Conservation (phyloP, 352 stramenopile species). For the Globisporangium canariense region DNA sequence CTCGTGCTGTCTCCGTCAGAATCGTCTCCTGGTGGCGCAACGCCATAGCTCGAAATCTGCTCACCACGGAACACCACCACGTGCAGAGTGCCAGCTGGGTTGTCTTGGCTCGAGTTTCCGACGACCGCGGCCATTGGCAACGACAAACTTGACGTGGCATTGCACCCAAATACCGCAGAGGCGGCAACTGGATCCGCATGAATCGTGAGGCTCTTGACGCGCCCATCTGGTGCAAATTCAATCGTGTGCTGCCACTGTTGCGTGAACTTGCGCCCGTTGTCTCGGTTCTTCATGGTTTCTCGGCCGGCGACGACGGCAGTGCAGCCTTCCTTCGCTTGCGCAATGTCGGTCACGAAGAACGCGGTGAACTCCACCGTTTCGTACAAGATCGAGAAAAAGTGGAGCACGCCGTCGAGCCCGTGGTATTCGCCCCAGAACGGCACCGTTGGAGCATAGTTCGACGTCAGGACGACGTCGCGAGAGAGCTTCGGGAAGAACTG, state of each 20-base stretch:
- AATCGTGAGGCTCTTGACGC: slow-evolving; percentile 87
- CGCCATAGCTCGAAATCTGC: slow-evolving; percentile 70
- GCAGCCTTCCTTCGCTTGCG: slow-evolving; percentile 77
- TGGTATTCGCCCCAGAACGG: slow-evolving; percentile 89
- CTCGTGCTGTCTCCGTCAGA: slow-evolving; percentile 42
- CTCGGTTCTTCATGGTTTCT: slow-evolving; percentile 88
- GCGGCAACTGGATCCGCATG: slow-evolving; percentile 78
- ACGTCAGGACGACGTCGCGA: slow-evolving; percentile 79
- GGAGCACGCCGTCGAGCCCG: slow-evolving; percentile 79
- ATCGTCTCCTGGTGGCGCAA: slow-evolving; percentile 45
- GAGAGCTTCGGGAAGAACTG: slow-evolving; percentile 88
- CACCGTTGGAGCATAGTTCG: slow-evolving; percentile 86
- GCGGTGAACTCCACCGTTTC: slow-evolving; percentile 86
- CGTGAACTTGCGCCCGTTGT: slow-evolving; percentile 86
- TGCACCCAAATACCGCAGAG: slow-evolving; percentile 86
- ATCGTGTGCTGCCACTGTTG: slow-evolving; percentile 90
- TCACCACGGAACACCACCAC: slow-evolving; percentile 80
- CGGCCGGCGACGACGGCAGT: slow-evolving; percentile 79
- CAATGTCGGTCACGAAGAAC: slow-evolving; percentile 89
- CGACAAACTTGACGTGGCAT: slow-evolving; percentile 81
- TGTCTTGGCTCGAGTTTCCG: slow-evolving; percentile 74
- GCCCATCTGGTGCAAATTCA: slow-evolving; percentile 81
- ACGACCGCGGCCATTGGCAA: slow-evolving; percentile 81
- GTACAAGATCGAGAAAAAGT: slow-evolving; percentile 90
- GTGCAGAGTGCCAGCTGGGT: slow-evolving; percentile 68